Conservation (phyloP, 768 basidiomycete species). For the Phylloporus sp. region DNA sequence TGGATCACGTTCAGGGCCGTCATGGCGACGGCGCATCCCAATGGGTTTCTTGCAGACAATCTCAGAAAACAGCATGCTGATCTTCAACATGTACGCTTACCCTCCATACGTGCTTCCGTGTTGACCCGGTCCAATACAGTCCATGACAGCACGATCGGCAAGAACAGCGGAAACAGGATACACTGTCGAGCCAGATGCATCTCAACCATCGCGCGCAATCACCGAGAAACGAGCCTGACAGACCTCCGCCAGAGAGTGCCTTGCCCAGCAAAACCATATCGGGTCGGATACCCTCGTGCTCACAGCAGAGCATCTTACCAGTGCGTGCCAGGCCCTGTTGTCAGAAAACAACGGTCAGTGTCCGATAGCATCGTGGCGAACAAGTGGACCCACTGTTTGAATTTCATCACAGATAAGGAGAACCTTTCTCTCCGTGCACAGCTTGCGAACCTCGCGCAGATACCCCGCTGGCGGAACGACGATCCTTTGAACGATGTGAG, state of each 20-base stretch:
- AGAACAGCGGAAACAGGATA: slow-evolving; percentile 97
- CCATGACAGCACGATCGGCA: slow-evolving; percentile 88
- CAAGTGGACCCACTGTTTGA: slow-evolving; percentile 64
- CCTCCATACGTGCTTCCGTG: slow-evolving; percentile 97
- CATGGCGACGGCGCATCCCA: slow-evolving; percentile 95
- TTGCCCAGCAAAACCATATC: slow-evolving; percentile 94
- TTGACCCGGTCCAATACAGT: slow-evolving; percentile 91
- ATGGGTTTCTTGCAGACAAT: slow-evolving; percentile 62
- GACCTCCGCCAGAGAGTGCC: slow-evolving; percentile 92
- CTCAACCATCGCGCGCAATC: slow-evolving; percentile 5
- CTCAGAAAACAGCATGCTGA: background rate
- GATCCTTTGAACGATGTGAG: slow-evolving; percentile 50
- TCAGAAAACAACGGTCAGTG: slow-evolving; percentile 3
- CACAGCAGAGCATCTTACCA: slow-evolving; percentile 88
- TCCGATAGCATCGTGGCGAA: background rate
- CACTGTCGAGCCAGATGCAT: slow-evolving; percentile 42
- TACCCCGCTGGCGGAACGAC: slow-evolving; percentile 90
- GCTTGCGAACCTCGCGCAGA: slow-evolving; percentile 64
- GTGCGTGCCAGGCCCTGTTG: slow-evolving; percentile 83
- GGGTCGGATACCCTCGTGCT: slow-evolving; percentile 84
- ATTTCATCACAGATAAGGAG: slow-evolving; percentile 98
- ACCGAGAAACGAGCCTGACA: slow-evolving; percentile 25
- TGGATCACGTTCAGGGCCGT: slow-evolving; percentile 88
- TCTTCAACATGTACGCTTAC: slow-evolving; percentile 33
- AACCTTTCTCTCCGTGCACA: slow-evolving; percentile 92